Conservation (phyloP, 2,329 filamentous ascomycete species). For the Diaporthe sp. region DNA sequence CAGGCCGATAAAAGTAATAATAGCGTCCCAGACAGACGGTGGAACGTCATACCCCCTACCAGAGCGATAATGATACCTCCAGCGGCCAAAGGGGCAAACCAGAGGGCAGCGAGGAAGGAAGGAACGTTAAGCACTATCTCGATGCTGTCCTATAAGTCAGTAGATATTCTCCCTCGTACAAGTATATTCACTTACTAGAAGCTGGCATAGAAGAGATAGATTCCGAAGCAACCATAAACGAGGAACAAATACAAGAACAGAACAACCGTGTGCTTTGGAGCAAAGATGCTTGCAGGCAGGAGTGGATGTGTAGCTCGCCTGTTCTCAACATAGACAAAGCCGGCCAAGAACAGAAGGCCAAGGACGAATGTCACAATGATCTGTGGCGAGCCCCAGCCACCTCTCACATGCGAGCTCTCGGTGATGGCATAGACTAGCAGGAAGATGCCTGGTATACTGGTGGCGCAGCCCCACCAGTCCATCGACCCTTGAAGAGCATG, state of each 20-base stretch:
- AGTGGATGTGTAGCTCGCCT: background rate
- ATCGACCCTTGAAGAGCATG: slow-evolving; percentile 61
- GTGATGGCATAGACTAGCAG: slow-evolving; percentile 78
- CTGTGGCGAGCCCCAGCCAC: slow-evolving; percentile 76
- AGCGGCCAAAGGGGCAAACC: slow-evolving; percentile 67
- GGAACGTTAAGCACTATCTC: slow-evolving; percentile 61
- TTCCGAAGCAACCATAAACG: background rate
- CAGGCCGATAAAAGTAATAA: slow-evolving; percentile 64
- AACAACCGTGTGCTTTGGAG: background rate
- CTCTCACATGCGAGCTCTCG: slow-evolving; percentile 72
- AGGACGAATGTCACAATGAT: slow-evolving; percentile 72
- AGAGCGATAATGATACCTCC: slow-evolving; percentile 68
- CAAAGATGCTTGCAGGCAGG: slow-evolving; percentile 17
- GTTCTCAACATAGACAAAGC: slow-evolving; percentile 3
- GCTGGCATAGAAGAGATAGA: slow-evolving; percentile 69
- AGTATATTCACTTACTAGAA: slow-evolving; percentile 65
- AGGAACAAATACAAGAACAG: slow-evolving; percentile 9
- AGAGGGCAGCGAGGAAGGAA: slow-evolving; percentile 67
- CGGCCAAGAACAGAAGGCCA: slow-evolving; percentile 47
- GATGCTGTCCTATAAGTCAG: slow-evolving; percentile 61
- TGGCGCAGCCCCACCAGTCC: slow-evolving; percentile 72
- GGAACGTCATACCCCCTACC: slow-evolving; percentile 64
- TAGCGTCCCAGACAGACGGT: slow-evolving; percentile 63
- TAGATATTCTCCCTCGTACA: slow-evolving; percentile 7
- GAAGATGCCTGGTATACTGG: slow-evolving; percentile 70